Evolutionary conservation across 805 yeast species (phyloP).

Genomic region (Starmera pachycereana): DNA sequence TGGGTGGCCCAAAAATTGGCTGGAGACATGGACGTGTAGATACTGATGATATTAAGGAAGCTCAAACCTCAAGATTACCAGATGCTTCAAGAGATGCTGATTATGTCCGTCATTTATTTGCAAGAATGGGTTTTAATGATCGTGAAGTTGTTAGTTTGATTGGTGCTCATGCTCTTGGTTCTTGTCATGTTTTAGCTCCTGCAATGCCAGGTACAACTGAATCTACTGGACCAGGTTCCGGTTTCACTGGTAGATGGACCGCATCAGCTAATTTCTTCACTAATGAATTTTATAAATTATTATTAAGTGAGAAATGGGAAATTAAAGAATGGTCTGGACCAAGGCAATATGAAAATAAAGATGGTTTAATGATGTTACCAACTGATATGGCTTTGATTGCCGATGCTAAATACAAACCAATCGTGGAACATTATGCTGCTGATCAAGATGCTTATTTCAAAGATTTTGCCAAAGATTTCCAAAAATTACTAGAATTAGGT

Average conservation of each 20-base stretch:
- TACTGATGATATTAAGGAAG: conserved; percentile 28
- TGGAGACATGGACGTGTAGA: conserved; percentile 84
- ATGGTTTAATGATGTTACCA: conserved; percentile 77
- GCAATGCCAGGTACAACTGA: conserved; percentile 9
- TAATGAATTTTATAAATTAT: conserved; percentile 58
- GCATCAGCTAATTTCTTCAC: conserved; percentile 64
- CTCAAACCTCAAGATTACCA: conserved; percentile 68
- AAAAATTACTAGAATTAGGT: conserved; percentile 69
- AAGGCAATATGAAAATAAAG: conserved; percentile 48
- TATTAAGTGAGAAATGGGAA: conserved; percentile 45
- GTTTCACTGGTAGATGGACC: conserved; percentile 89
- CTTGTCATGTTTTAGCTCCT: conserved; percentile 48
- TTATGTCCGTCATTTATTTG: conserved; percentile 56
- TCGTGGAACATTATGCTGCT: conserved; percentile 59
- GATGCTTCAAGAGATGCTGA: conserved; percentile 55
- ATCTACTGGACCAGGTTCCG: conserved; percentile 37
- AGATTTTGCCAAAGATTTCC: conserved; percentile 60
- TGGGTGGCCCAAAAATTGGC: conserved; percentile 66
- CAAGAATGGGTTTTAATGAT: conserved; percentile 57
- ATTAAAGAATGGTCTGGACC: conserved; percentile 52
- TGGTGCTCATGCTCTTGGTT: conserved; percentile 72
- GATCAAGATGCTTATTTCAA: conserved; percentile 51
- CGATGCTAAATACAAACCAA: conserved; percentile 46
- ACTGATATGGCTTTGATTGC: conserved; percentile 64
- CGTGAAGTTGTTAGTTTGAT: conserved; percentile 64